phyloP scores from a whole-genome alignment of 495 filamentous ascomycete genomes.

The Monascus purpureus region DNA sequence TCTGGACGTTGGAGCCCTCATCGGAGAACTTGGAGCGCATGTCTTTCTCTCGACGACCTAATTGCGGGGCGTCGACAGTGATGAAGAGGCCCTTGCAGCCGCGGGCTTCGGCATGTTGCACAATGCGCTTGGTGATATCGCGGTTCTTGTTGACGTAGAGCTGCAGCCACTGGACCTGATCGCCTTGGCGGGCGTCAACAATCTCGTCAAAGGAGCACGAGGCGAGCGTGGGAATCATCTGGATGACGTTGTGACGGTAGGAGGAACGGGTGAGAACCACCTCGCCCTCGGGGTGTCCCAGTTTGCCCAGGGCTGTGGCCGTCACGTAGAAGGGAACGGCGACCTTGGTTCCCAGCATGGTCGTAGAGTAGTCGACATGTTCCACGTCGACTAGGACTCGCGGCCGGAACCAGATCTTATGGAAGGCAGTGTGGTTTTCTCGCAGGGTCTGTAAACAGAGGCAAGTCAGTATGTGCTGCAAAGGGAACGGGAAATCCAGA shows the following conservation, averaged over 20 bases:
- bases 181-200: constrained; percentile 62
- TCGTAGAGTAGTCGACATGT: constrained; percentile 70
- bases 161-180: constrained; percentile 92
- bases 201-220: constrained; percentile 98
- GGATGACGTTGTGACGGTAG: constrained; percentile 70
- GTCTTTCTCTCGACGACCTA: constrained; percentile 86
- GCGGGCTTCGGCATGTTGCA: constrained; percentile 78
- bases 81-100: constrained; percentile 97
- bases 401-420: constrained; percentile 96
- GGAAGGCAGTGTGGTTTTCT: constrained; percentile 91
- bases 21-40: constrained; percentile 93
- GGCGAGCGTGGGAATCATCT: constrained; percentile 98
- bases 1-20: constrained; percentile 72
- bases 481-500: neutral
- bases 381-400: constrained; percentile 75
- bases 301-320: constrained; percentile 82
- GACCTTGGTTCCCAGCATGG: constrained; percentile 77
- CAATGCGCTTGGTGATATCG: constrained; percentile 75
- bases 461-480: constrained; percentile 1
- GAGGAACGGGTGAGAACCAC: constrained; percentile 79
- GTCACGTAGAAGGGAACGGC: constrained; percentile 85
- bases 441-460: constrained; percentile 62
- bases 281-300: constrained; percentile 80
- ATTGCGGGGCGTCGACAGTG: constrained; percentile 93
- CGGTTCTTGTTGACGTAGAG: constrained; percentile 98